phyloP scores from a whole-genome alignment of 345 rosid genomes.

The Excoecaria cochinchinensis region DNA sequence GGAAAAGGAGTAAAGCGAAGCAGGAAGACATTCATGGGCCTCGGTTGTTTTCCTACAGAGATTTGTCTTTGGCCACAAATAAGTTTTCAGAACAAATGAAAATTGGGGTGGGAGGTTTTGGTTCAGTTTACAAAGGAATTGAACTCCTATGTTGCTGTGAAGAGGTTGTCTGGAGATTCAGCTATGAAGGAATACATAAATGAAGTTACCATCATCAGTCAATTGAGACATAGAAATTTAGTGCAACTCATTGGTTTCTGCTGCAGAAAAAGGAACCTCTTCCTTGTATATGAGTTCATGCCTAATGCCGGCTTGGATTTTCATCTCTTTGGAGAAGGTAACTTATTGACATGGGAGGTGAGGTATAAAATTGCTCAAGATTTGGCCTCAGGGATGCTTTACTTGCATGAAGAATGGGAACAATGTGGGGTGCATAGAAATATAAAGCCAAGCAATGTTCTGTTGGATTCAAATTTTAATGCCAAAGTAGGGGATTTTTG shows the following conservation, averaged over 20 bases:
- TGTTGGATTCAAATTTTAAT: slow-evolving; percentile 12
- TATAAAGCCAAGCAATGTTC: slow-evolving; percentile 7
- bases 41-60: neutral
- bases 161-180: neutral
- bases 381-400: slow-evolving; percentile 1
- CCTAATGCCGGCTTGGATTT: slow-evolving; percentile 2
- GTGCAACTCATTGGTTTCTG: slow-evolving; percentile 11
- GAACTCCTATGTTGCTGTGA: neutral
- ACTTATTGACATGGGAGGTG: neutral
- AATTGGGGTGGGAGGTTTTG: neutral
- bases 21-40: neutral
- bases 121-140: neutral
- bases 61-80: neutral
- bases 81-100: neutral
- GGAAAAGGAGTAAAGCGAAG: neutral
- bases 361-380: slow-evolving; percentile 8
- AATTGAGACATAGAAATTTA: slow-evolving; percentile 5
- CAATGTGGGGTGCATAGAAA: slow-evolving; percentile 9
- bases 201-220: neutral
- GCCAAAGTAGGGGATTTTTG: slow-evolving; percentile 18
- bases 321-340: neutral
- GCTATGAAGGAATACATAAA: too few species aligned
- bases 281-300: slow-evolving; percentile 9
- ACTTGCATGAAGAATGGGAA: slow-evolving; percentile 10
- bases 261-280: neutral